These are phyloP conservation scores for Cercospora canescens DNA, from an alignment of 2,329 filamentous ascomycete genomes.

Conservation along the genomic window DNA sequence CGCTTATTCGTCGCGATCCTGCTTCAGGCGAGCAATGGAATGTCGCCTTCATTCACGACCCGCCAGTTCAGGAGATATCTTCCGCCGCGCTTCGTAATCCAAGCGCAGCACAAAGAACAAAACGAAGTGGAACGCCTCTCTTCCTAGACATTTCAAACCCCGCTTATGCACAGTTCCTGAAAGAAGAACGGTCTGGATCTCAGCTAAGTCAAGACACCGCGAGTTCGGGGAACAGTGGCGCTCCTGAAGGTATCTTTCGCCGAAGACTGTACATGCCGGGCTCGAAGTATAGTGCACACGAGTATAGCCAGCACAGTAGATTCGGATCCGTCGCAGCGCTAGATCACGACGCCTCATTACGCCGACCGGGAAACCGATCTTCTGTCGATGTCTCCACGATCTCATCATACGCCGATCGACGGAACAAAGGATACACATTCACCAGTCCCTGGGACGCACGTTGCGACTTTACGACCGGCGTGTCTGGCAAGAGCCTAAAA, in stretches of 20 bases:
- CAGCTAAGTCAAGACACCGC: slow-evolving; percentile 30
- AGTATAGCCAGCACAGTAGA: slow-evolving; percentile 40
- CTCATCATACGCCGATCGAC: slow-evolving; percentile 40
- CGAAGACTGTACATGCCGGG: slow-evolving; percentile 52
- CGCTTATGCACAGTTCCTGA: slow-evolving; percentile 60
- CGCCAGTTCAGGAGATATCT: slow-evolving; percentile 45
- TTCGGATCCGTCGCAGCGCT: slow-evolving; percentile 11
- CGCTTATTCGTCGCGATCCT: slow-evolving; percentile 54
- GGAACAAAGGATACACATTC: slow-evolving; percentile 70
- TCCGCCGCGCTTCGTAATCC: slow-evolving; percentile 41
- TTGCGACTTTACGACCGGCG: slow-evolving; percentile 81
- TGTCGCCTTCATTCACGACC: slow-evolving; percentile 50
- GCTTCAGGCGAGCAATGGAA: slow-evolving; percentile 53
- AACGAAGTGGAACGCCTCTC: slow-evolving; percentile 43
- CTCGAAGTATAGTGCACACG: slow-evolving; percentile 39
- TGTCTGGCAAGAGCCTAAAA: slow-evolving; percentile 61
- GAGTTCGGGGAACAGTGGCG: slow-evolving; percentile 26
- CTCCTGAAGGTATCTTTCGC: slow-evolving; percentile 41
- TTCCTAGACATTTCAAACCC: slow-evolving; percentile 60
- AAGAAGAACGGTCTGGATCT: slow-evolving; percentile 30
- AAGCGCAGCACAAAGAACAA: slow-evolving; percentile 32
- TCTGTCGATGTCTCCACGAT: background rate
- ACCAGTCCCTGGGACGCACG: slow-evolving; percentile 81
- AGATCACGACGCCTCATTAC: slow-evolving; percentile 5
- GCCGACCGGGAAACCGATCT: background rate